Base-by-base conservation (phyloP, 2,329 filamentous ascomycete genomes). In the Paraphoma sp. region DNA sequence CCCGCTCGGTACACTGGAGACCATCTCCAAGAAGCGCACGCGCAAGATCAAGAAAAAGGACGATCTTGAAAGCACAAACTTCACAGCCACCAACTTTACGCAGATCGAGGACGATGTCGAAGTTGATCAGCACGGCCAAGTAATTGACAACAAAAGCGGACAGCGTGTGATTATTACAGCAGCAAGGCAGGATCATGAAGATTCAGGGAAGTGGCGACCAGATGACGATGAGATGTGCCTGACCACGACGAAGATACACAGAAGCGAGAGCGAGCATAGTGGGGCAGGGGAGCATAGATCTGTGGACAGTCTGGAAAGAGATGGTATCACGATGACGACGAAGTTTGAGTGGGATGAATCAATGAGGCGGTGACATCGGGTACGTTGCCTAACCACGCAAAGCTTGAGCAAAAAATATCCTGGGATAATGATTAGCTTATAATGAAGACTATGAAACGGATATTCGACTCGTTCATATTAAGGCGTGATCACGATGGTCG, bases 191-290 rank as follows among this genome's bases (percentile, higher is more conserved):
- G 38, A 54, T 16, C 17, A 52, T 16, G 62, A 64, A 36, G 46
- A 58, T 18, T 60, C 59, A 29, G 51, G 54, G 11, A 50, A 36
- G 29, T 65, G 56, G 59, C 57, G 65, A 17, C 59, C 63, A 6
- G 67, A 67, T 43, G 64, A 67, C 2, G 63, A 68, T 47, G 65
- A 66, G n/a, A 62, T 65, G 49, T 65, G 62, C 40, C 42, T 62
- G 4, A 68, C 65, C 6, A 67, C 62, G 10, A 65, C 61, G 8
- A 63, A 49, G 16, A 51, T 58, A 38, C 57, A 55, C 50, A 51
- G 56, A 1, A 53, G 41, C 30, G 56, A 60, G 8, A 59, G 57
- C 7, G 31, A 46, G 14, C 47, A 14, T 5, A 45, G 31, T 18
- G 45, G 40, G 10, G 28, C 48, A 3, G 30, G 46, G 14, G 56